Conservation (phyloP, 352 stramenopile genomes). For the Phytophthora ramorum region DNA sequence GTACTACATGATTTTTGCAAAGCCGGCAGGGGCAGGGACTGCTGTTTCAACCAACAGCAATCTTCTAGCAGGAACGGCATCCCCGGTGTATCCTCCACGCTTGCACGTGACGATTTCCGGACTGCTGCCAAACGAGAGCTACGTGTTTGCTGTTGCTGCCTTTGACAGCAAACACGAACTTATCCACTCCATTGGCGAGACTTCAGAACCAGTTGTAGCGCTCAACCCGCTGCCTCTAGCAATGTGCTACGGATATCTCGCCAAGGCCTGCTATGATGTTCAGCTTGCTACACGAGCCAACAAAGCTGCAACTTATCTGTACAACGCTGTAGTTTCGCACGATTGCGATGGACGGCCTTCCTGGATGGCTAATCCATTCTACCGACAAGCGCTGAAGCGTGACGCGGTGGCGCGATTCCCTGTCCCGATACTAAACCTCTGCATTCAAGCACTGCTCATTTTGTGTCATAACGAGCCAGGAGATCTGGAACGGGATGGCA, state of each 20-base stretch:
- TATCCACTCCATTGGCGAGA: constrained; percentile 75
- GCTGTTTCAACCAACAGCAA: constrained; percentile 82
- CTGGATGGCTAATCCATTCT: constrained; percentile 72
- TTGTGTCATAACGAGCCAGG: constrained; percentile 59
- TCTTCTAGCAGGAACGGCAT: constrained; percentile 64
- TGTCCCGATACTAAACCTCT: constrained; percentile 57
- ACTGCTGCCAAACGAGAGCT: constrained; percentile 73
- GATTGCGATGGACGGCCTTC: constrained; percentile 27
- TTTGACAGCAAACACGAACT: constrained; percentile 71
- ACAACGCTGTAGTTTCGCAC: constrained; percentile 54
- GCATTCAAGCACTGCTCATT: constrained; percentile 60
- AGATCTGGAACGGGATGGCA: constrained; percentile 50
- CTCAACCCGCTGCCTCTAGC: constrained; percentile 70
- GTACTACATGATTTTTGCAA: constrained; percentile 87
- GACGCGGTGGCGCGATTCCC: constrained; percentile 56
- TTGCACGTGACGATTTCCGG: constrained; percentile 53
- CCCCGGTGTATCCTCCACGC: constrained; percentile 43
- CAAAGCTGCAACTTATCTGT: constrained; percentile 55
- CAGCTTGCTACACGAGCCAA: constrained; percentile 37
- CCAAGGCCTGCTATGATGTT: constrained; percentile 52
- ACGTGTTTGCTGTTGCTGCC: constrained; percentile 85
- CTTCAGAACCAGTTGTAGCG: constrained; percentile 61
- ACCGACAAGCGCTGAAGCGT: constrained; percentile 61
- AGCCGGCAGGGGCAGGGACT: constrained; percentile 70
- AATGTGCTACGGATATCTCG: constrained; percentile 80